Conservation (phyloP, 257 asterid species). For the Apocynum venetum region DNA sequence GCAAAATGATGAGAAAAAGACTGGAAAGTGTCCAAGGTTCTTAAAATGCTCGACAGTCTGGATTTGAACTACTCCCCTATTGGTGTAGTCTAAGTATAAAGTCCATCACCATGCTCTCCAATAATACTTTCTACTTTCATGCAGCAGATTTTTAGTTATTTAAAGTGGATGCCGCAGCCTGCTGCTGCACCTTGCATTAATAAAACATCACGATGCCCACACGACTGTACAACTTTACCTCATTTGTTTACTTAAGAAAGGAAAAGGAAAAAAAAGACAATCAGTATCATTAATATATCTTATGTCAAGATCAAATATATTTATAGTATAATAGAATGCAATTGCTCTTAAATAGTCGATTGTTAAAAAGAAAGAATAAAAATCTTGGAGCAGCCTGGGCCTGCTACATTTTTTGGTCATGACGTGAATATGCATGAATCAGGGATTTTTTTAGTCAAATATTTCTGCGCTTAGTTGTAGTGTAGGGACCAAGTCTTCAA, state of each 20-base stretch:
- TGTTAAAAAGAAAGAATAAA: background rate
- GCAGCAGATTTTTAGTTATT: background rate
- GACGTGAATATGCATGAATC: background rate
- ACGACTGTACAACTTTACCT: background rate
- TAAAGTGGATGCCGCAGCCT: background rate
- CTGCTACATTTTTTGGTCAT: background rate
- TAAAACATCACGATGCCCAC: background rate
- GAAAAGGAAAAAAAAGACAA: no score
- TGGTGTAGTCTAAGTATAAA: background rate
- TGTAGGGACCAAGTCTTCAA: background rate
- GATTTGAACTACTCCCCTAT: background rate
- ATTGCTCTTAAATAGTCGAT: background rate
- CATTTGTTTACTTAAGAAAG: background rate
- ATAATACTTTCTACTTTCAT: background rate
- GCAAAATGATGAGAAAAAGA: background rate
- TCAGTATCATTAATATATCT: background rate
- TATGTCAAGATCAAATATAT: background rate
- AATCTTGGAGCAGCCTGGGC: background rate
- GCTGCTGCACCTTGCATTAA: background rate
- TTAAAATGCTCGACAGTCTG: background rate
- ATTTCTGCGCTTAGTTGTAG: background rate
- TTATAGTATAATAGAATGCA: background rate
- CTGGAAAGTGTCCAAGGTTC: background rate
- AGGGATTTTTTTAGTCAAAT: background rate
- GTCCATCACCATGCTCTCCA: background rate